phyloP scores from a whole-genome alignment of 129 eudicot species.

The Escallonia rubra region DNA sequence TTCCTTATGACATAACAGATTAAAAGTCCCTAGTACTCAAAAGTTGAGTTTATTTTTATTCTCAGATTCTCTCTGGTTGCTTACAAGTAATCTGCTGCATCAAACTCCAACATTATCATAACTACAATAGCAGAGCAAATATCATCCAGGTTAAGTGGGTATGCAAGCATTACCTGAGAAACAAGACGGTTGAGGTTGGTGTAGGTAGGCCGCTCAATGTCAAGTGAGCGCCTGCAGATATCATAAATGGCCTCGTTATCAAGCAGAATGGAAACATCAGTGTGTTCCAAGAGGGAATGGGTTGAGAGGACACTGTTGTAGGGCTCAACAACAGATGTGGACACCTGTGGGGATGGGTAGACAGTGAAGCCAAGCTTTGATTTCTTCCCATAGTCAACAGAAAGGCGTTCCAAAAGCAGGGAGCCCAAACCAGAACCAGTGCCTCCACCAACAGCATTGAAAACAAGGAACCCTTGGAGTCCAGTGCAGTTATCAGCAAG shows the following conservation, averaged over 20 bases:
- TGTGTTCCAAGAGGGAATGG: slow-evolving; percentile 68
- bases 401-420: slow-evolving; percentile 56
- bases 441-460: slow-evolving; percentile 78
- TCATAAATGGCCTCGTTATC: slow-evolving; percentile 76
- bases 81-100: too few species aligned
- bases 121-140: too few species aligned
- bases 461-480: slow-evolving; percentile 69
- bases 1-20: too few species aligned
- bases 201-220: slow-evolving; percentile 70
- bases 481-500: slow-evolving; percentile 82
- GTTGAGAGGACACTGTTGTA: slow-evolving; percentile 75
- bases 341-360: slow-evolving; percentile 72
- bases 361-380: slow-evolving; percentile 73
- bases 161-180: slow-evolving; percentile 36
- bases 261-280: slow-evolving; percentile 63
- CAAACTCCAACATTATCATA: too few species aligned
- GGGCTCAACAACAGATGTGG: slow-evolving; percentile 76
- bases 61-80: too few species aligned
- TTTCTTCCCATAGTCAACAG: slow-evolving; percentile 72
- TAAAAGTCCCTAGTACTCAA: too few species aligned
- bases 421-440: slow-evolving; percentile 79
- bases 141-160: too few species aligned
- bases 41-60: too few species aligned
- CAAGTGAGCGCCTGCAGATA: slow-evolving; percentile 73
- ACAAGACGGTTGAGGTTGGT: slow-evolving; percentile 67